phyloP scores from a whole-genome alignment of 2,329 filamentous ascomycete species.

The Claviceps humidiphila region DNA sequence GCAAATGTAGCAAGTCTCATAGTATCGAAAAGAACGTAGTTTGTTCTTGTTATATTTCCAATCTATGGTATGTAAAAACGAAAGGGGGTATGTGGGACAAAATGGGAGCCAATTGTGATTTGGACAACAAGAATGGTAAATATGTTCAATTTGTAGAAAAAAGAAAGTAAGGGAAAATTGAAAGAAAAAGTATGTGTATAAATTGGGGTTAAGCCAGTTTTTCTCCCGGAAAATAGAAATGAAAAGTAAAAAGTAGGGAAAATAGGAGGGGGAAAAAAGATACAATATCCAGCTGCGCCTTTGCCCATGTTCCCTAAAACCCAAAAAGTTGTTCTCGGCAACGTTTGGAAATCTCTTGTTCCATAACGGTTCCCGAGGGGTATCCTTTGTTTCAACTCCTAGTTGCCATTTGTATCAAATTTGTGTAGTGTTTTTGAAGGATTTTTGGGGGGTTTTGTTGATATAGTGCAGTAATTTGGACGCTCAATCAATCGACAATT shows the following conservation, averaged over 20 bases:
- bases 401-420: not conserved
- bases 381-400: not conserved
- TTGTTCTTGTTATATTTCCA: no score
- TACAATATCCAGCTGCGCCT: conserved; percentile 1
- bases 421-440: no score
- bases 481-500: no score
- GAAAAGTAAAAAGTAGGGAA: not conserved
- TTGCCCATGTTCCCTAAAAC: not conserved
- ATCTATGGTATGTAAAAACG: no score
- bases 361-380: conserved; percentile 2
- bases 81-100: no score
- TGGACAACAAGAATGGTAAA: no score
- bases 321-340: not conserved
- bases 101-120: no score
- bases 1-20: no score
- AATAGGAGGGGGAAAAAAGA: not conserved
- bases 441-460: no score
- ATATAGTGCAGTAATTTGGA: no score
- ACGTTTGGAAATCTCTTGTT: not conserved
- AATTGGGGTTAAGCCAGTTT: not conserved
- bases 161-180: not conserved
- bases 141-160: not conserved
- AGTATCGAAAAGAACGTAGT: no score
- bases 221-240: not conserved
- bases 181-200: not conserved